Evolutionary conservation across 371 early-diverging fungal species (phyloP), one percentile per base, ranked within the genome.

Genomic region (Furculomyces boomerangus): DNA sequence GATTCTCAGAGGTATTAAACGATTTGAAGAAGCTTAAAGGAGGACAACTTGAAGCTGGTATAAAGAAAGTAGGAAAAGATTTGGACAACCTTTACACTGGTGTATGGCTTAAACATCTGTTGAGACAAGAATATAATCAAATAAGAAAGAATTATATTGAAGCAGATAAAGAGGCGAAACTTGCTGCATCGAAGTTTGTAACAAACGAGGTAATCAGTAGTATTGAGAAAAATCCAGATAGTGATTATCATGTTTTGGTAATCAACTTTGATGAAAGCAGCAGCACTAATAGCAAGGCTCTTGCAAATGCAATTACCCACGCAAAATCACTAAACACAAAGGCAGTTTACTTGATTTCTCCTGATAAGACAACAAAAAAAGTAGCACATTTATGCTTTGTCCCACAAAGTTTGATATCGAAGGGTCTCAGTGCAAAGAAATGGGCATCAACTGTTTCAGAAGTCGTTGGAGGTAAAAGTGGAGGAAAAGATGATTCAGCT

Each of bases 401-500:
- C 16, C 76, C 83, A 61, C 83, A 86, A 71, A 70, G 56, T 32
- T 62, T 75, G 22, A 68, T 78, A 29, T 63, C 66, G 48, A 57
- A 77, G 74, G 73, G 90, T 2, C 70, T 96, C 49, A 87, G 83
- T 74, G 97, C 94, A 22, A 77, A 72, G 26, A 87, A 84, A 31
- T 96, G 94, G 97, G 90, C 90, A 44, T 71, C 70, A 13, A 79
- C 78, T 22, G 90, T 94, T 8, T 68, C 81, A 39, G 74, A 79
- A 53, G 73, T 77, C 29, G 74, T 94, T 35, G 90, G 87, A 27
- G 97, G 95, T 55, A 91, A 91, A 72, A 81, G 79, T 63, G 90
- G 90, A 43, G 90, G 90, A 60, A 86, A 84, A 60, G 84, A 82
- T 44, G 88, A 85, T 54, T 66, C 88, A 55, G 90, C 89, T 25